Conservation (phyloP, 306 rosid species). For the Cucumis hystrix region DNA sequence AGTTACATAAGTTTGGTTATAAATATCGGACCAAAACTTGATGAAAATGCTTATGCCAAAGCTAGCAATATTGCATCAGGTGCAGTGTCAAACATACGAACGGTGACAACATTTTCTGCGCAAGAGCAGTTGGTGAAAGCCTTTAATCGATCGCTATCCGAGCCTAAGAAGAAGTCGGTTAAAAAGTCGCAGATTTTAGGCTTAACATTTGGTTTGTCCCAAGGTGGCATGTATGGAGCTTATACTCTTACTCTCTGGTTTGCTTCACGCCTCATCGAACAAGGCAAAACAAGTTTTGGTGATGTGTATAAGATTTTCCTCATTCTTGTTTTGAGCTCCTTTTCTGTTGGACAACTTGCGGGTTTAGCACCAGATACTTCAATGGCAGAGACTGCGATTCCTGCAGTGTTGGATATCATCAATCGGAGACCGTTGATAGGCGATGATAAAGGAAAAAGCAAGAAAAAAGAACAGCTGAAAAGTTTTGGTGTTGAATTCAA, state of each 20-base stretch:
- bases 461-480: slow-evolving; percentile 38
- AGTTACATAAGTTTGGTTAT: slow-evolving; percentile 67
- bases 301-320: slow-evolving; percentile 63
- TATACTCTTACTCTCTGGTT: slow-evolving; percentile 70
- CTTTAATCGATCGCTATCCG: slow-evolving; percentile 53
- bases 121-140: slow-evolving; percentile 63
- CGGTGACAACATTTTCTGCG: slow-evolving; percentile 73
- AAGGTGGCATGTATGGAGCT: slow-evolving; percentile 77
- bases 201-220: slow-evolving; percentile 50
- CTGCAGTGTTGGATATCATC: slow-evolving; percentile 54
- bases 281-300: slow-evolving; percentile 31
- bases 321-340: slow-evolving; percentile 87
- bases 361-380: slow-evolving; percentile 91
- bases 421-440: slow-evolving; percentile 50
- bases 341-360: slow-evolving; percentile 84
- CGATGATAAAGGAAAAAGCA: slow-evolving; percentile 16
- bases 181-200: slow-evolving; percentile 62
- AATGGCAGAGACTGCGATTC: slow-evolving; percentile 51
- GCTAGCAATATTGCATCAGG: slow-evolving; percentile 91
- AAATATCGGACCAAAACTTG: slow-evolving; percentile 55
- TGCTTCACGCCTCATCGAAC: slow-evolving; percentile 52
- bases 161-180: slow-evolving; percentile 43
- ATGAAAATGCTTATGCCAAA: slow-evolving; percentile 51
- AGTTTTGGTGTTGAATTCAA: slow-evolving; percentile 44
- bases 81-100: slow-evolving; percentile 79